A percentile compares a stretch with the other conserved stretches of the same genome.
These are phyloP conservation scores for Metrosideros polymorpha DNA, from an alignment of 441 rosid species.

Conservation along the genomic window DNA sequence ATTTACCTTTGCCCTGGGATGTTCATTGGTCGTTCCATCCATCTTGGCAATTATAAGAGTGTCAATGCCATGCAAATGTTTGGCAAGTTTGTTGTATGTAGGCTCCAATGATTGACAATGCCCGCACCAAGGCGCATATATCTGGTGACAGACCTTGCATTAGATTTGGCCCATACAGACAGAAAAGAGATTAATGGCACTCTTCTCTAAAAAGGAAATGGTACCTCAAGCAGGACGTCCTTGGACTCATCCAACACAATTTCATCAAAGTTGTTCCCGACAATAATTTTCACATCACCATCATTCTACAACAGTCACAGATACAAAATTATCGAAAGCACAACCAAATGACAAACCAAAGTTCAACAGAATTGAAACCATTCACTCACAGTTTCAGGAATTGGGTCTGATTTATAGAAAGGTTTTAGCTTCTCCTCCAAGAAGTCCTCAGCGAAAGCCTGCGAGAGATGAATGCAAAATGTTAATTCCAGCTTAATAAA, in stretches of 20 bases:
- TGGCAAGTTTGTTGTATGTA: slow-evolving; percentile 85
- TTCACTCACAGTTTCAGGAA: slow-evolving; percentile 47
- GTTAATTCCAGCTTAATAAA: not conserved
- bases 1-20: slow-evolving; percentile 90
- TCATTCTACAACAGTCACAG: slow-evolving; percentile 42
- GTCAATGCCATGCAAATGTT: slow-evolving; percentile 65
- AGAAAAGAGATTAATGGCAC: not conserved
- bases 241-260: slow-evolving; percentile 89
- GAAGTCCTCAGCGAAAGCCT: slow-evolving; percentile 65
- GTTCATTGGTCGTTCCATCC: slow-evolving; percentile 98
- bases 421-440: slow-evolving; percentile 76
- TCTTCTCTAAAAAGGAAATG: not conserved
- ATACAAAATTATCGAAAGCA: not conserved
- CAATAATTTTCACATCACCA: slow-evolving; percentile 89
- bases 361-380: not conserved
- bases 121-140: slow-evolving; percentile 99
- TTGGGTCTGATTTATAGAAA: slow-evolving; percentile 56
- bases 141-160: slow-evolving; percentile 27
- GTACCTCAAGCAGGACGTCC: slow-evolving; percentile 96
- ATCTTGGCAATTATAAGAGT: slow-evolving; percentile 91
- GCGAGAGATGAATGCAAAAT: slow-evolving; percentile 14
- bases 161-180: not conserved
- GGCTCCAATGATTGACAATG: slow-evolving; percentile 97
- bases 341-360: not conserved
- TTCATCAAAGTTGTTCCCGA: slow-evolving; percentile 84